Conservation (phyloP, 2,329 filamentous ascomycete species). For the Penicillium expansum region DNA sequence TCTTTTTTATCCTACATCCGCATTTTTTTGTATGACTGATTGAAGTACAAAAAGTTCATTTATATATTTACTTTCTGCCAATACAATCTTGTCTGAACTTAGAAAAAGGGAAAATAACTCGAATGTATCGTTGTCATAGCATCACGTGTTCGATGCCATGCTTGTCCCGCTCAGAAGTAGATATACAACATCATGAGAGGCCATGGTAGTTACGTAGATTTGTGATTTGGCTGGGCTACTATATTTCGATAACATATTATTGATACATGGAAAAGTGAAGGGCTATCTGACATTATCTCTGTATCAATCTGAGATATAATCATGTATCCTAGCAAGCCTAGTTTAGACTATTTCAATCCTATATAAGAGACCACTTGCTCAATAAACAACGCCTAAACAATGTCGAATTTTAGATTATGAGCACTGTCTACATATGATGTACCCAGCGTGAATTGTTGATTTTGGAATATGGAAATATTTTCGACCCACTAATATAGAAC, state of each 20-base stretch:
- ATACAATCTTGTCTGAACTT: conserved; percentile 5
- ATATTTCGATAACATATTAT: background rate
- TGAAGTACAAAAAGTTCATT: conserved; percentile 20
- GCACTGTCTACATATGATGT: too few species aligned
- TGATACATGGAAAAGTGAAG: background rate
- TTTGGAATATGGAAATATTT: too few species aligned
- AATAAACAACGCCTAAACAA: background rate
- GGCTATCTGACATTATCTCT: background rate
- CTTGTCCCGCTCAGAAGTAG: background rate
- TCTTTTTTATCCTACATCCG: conserved; percentile 8
- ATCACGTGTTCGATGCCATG: background rate
- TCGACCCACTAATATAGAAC: too few species aligned
- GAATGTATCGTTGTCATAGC: background rate
- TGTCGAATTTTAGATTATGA: too few species aligned
- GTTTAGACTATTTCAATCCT: background rate
- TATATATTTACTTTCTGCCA: conserved; percentile 10
- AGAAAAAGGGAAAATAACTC: background rate
- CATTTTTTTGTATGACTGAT: conserved; percentile 14
- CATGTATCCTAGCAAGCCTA: too few species aligned
- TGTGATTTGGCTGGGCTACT: background rate
- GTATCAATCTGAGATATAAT: background rate
- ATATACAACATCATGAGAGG: too few species aligned
- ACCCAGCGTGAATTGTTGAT: too few species aligned
- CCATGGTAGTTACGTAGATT: too few species aligned
- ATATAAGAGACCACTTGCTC: background rate